These are phyloP conservation scores for Exophiala xenobiotica DNA, from an alignment of 2,329 filamentous ascomycete genomes.

Conservation along the genomic window DNA sequence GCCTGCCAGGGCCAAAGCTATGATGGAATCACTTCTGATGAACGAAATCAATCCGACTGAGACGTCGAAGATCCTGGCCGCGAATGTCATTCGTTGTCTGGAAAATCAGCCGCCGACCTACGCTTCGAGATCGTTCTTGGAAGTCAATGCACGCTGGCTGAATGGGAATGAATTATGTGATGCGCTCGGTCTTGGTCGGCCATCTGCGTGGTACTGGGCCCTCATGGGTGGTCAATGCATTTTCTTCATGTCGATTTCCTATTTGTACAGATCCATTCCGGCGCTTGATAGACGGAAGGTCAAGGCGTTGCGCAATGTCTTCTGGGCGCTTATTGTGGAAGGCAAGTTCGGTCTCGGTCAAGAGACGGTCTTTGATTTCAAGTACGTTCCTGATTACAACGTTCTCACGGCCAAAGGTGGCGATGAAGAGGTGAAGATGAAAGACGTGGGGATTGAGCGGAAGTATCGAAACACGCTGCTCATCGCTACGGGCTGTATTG, in stretches of 20 bases:
- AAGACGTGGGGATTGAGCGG: slow-evolving; percentile 24
- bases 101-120: slow-evolving; percentile 65
- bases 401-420: slow-evolving; percentile 42
- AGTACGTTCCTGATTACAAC: slow-evolving; percentile 62
- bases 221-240: slow-evolving; percentile 65
- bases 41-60: slow-evolving; percentile 66
- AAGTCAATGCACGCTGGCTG: slow-evolving; percentile 67
- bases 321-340: slow-evolving; percentile 63
- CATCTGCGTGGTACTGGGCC: slow-evolving; percentile 57
- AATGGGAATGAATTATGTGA: slow-evolving; percentile 65
- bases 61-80: slow-evolving; percentile 64
- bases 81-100: slow-evolving; percentile 72
- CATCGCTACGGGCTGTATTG: slow-evolving; percentile 20
- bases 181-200: slow-evolving; percentile 58
- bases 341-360: slow-evolving; percentile 60
- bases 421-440: slow-evolving; percentile 42
- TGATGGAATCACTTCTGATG: slow-evolving; percentile 67
- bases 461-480: slow-evolving; percentile 27
- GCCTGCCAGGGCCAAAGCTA: slow-evolving; percentile 53
- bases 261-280: slow-evolving; percentile 46
- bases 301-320: slow-evolving; percentile 49
- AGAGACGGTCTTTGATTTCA: slow-evolving; percentile 67
- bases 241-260: slow-evolving; percentile 58
- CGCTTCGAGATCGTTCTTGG: slow-evolving; percentile 64
- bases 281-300: slow-evolving; percentile 55